These are phyloP conservation scores for Rhizoctonia solani DNA, from an alignment of 1,284 basidiomycete genomes.

Conservation along the genomic window DNA sequence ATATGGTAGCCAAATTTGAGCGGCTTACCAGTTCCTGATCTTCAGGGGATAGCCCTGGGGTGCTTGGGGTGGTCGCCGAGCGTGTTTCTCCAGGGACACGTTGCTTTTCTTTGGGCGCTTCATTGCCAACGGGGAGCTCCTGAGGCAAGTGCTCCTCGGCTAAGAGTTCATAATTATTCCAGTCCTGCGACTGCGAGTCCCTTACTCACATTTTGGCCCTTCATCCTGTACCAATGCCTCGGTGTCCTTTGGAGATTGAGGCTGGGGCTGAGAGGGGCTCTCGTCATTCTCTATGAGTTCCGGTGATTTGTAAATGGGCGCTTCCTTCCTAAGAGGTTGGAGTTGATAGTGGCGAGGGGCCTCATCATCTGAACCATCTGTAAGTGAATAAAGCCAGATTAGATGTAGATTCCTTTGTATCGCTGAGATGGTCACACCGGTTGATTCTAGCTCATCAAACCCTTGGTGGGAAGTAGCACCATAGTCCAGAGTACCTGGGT, in stretches of 20 bases:
- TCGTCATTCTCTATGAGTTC: no score
- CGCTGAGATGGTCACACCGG: no score
- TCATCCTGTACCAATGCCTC: no score
- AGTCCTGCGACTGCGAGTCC: no score
- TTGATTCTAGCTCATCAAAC: no score
- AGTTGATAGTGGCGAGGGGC: constrained; percentile 24
- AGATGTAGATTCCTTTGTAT: not conserved
- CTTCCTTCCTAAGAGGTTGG: constrained; percentile 14
- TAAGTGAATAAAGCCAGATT: not conserved
- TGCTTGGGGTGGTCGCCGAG: not conserved
- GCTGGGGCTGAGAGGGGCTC: no score
- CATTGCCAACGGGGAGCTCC: not conserved
- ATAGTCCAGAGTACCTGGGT: constrained; percentile 1
- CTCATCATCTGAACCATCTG: constrained; percentile 29
- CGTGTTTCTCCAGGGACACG: not conserved
- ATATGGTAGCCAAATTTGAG: not conserved
- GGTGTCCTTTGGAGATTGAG: no score
- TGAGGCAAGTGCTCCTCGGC: not conserved
- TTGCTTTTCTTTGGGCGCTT: not conserved
- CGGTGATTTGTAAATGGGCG: not conserved
- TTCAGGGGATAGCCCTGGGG: not conserved
- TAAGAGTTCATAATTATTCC: no score
- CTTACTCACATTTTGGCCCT: no score
- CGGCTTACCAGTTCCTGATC: constrained; percentile 17
- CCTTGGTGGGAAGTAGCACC: no score